These are phyloP conservation scores for Talaromyces ruber DNA, from an alignment of 495 filamentous ascomycete species.

Conservation along the genomic window DNA sequence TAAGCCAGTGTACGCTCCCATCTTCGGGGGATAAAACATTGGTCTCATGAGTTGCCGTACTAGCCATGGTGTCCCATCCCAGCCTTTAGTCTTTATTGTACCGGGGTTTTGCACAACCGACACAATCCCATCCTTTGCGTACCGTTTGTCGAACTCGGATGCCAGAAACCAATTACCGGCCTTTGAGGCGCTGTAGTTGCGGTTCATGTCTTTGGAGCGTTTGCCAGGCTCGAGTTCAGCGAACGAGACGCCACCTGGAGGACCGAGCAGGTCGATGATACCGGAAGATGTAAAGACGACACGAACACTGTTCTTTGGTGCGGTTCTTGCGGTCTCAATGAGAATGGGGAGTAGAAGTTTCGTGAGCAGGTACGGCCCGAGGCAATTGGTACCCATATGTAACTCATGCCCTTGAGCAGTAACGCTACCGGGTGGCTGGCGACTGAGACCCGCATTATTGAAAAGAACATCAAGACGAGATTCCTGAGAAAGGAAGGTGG, in stretches of 20 bases:
- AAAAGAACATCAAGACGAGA: slow-evolving; percentile 35
- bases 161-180: slow-evolving; percentile 31
- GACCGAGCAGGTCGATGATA: neutral
- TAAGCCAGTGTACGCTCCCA: slow-evolving; percentile 9
- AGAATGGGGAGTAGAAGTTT: slow-evolving; percentile 36
- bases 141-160: slow-evolving; percentile 20
- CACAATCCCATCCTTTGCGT: neutral
- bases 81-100: neutral
- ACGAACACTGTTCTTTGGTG: neutral
- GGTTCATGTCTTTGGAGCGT: slow-evolving; percentile 9
- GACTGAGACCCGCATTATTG: slow-evolving; percentile 44
- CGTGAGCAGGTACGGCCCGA: slow-evolving; percentile 41
- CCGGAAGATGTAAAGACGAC: neutral
- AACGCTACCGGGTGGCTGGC: slow-evolving; percentile 23
- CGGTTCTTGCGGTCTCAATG: slow-evolving; percentile 20
- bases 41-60: neutral
- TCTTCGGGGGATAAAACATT: neutral
- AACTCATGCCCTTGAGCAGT: slow-evolving; percentile 34
- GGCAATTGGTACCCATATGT: slow-evolving; percentile 37
- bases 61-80: neutral
- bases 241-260: neutral
- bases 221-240: neutral
- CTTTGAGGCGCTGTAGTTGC: slow-evolving; percentile 30
- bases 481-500: slow-evolving; percentile 32
- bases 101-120: neutral